A percentile compares a stretch with the other conserved stretches of the same genome.
phyloP scores from a whole-genome alignment of 1,284 basidiomycete species.

The Anthracocystis setariae region DNA sequence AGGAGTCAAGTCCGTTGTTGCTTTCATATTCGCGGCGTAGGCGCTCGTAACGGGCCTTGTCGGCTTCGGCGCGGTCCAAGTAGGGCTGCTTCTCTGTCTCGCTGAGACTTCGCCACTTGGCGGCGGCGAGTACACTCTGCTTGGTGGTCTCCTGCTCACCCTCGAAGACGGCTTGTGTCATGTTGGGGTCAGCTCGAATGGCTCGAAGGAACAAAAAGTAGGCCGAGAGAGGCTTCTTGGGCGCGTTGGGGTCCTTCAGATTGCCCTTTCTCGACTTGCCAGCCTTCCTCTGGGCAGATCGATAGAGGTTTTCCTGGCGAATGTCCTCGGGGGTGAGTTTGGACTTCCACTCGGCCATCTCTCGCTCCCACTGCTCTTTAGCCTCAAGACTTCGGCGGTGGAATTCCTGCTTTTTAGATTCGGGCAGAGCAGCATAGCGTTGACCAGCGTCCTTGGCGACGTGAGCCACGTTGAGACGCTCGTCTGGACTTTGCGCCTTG shows the following conservation, averaged over 20 bases:
- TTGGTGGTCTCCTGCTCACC: slow-evolving; percentile 92
- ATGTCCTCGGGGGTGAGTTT: slow-evolving; percentile 93
- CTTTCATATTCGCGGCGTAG: slow-evolving; percentile 59
- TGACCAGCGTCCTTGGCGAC: slow-evolving; percentile 93
- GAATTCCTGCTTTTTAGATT: slow-evolving; percentile 77
- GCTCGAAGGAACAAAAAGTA: slow-evolving; percentile 92
- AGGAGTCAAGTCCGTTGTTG: slow-evolving; percentile 30
- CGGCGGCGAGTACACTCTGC: slow-evolving; percentile 91
- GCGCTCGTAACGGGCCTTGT: slow-evolving; percentile 63
- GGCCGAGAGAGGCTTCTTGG: slow-evolving; percentile 92
- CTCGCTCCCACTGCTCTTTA: slow-evolving; percentile 82
- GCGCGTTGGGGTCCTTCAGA: slow-evolving; percentile 95
- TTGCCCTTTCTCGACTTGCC: slow-evolving; percentile 93
- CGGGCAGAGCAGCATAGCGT: slow-evolving; percentile 82
- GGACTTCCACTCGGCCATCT: slow-evolving; percentile 84
- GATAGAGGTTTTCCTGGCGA: slow-evolving; percentile 89
- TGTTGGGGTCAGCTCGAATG: slow-evolving; percentile 59
- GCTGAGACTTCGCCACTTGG: slow-evolving; percentile 88
- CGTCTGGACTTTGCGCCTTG: slow-evolving; percentile 72
- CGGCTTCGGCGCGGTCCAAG: slow-evolving; percentile 58
- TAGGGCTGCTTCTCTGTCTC: slow-evolving; percentile 79
- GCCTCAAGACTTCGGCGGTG: slow-evolving; percentile 76
- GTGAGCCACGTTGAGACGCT: slow-evolving; percentile 91
- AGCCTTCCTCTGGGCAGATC: slow-evolving; percentile 89
- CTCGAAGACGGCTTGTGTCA: slow-evolving; percentile 79